A percentile compares a stretch with the other conserved stretches of the same genome.
Conservation (phyloP, 345 rosid genomes). For the Anacardium occidentale region DNA sequence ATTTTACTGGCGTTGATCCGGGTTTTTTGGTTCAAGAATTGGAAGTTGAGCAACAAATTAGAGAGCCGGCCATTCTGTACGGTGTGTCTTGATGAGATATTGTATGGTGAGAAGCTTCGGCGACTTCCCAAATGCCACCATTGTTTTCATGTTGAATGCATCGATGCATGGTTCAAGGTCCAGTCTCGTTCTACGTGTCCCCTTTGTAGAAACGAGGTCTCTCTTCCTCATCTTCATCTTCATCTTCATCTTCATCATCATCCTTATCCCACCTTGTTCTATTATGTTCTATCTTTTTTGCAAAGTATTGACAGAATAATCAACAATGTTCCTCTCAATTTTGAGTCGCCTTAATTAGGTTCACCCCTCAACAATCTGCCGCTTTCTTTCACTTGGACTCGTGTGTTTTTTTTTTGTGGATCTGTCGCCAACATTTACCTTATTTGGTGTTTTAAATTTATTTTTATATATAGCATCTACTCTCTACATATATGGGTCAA, state of each 20-base stretch:
- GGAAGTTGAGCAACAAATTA: not conserved
- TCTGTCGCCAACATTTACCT: too few relatives aligned
- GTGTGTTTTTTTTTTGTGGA: too few relatives aligned
- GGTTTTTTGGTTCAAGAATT: not conserved
- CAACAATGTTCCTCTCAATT: not conserved
- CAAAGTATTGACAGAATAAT: not conserved
- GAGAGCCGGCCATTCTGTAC: slow-evolving; percentile 24
- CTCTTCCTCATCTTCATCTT: not conserved
- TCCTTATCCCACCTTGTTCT: slow-evolving; percentile 8
- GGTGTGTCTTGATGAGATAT: slow-evolving; percentile 43
- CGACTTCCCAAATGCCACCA: slow-evolving; percentile 49
- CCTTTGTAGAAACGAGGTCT: slow-evolving; percentile 38
- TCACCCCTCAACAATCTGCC: too few relatives aligned
- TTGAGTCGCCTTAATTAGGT: not conserved
- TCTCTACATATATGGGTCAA: too few relatives aligned
- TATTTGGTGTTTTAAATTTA: too few relatives aligned
- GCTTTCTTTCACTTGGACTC: too few relatives aligned
- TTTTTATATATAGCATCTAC: too few relatives aligned
- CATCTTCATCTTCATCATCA: too few relatives aligned
- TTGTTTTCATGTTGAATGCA: slow-evolving; percentile 53
- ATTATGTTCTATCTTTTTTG: slow-evolving; percentile 11
- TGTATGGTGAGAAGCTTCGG: slow-evolving; percentile 36
- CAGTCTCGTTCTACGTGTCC: slow-evolving; percentile 53
- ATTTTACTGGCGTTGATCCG: not conserved
- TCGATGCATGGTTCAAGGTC: slow-evolving; percentile 59